Evolutionary conservation across 1,284 basidiomycete genomes (phyloP), one percentile per base, ranked within the genome.

Genomic region (Cryptococcus wingfieldii): DNA sequence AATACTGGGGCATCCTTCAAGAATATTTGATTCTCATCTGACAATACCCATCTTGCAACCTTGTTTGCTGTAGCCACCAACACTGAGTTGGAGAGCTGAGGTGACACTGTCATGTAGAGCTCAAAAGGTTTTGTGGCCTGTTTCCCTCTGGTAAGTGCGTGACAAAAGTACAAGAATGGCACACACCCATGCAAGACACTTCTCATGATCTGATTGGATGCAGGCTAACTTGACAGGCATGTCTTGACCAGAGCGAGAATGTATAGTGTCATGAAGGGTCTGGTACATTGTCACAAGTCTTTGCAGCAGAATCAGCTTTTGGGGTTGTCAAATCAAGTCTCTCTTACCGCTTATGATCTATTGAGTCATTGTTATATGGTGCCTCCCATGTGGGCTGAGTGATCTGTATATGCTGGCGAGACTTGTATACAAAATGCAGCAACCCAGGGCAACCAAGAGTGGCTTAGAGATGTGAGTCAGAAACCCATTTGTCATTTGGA

Each of bases 351-450:
- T 67, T 64, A 14, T 68, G 62, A 31, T 64, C 67, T 1, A 38
- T 27, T 19, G 60, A 83, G 52, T 83, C 80, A 0, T 79, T 61
- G 41, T 78, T 78, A 71, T 96, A 97, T 2, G 89, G 87, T 31
- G 87, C 87, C 66, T 93, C 90, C 73, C 87, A 93, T 16, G 77
- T 75, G 0, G 94, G 91, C 61, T 82, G 80, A 0, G 92, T 96
- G 37, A 95, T 81, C 71, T 98, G 95, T 18, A 97, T 90, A 63
- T 90, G 84, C 16, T 84, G 79, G 18, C 90, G 83, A 18, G 89
- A 90, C 77, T 96, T 97, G 80, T 96, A 98, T 51, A 96, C 78
- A 70, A 98, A 98, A 75, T 98, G 95, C 28, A 89, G 83, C 27
- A 98, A 77, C 0, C 93, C 93, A 1, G 91, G 88, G 53, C 95